Base-by-base conservation (phyloP, 1,284 basidiomycete species). In the Tilletia horrida region DNA sequence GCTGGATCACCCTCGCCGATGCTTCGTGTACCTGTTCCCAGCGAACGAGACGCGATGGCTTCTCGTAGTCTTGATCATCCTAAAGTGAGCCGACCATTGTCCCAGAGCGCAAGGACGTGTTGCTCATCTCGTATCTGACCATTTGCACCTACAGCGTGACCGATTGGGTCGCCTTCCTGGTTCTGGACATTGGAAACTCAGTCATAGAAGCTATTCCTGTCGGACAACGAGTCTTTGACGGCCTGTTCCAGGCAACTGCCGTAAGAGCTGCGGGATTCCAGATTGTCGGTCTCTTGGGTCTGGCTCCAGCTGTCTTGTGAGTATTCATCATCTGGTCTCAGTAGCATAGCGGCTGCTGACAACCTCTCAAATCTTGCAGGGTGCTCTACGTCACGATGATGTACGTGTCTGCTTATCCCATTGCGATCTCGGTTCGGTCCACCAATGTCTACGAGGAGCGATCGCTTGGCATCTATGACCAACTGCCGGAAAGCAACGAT, bases 381-480 rank as follows among this genome's bases (percentile, higher is more conserved):
- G 50, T 82, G 68, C 88, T 96, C 45, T 95, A 90, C 81, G 88
- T 80, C 59, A 43, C 80, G 57, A 81, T 81, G 79, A 95, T 95
- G 91, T 82, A 82, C 40, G 70, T 82, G 68, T 71, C 75, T 47
- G 78, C 81, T 27, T 64, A 85, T 71, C 85, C 86, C 13, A 84
- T 87, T 50, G 86, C 86, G 21, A 80, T 87, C 66, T 89, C 89
- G 73, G 91, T 98, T 11, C 90, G 94, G n/a, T 88, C 91, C n/a
- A 97, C 95, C 23, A 97, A 97, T 82, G 95, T 97, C 0, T 97
- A 97, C 82, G 95, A 98, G 81, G 93, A 97, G 76, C 88, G 76
- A 65, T 75, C 75, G 25, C 70, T 82, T 1, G 80, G 81, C 6
- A 73, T 79, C 13, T 79, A 71, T 59, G 63, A 67, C 25, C 66